These are phyloP conservation scores for Cladorrhinum sp. DNA, from an alignment of 2,329 filamentous ascomycete species.

Conservation along the genomic window DNA sequence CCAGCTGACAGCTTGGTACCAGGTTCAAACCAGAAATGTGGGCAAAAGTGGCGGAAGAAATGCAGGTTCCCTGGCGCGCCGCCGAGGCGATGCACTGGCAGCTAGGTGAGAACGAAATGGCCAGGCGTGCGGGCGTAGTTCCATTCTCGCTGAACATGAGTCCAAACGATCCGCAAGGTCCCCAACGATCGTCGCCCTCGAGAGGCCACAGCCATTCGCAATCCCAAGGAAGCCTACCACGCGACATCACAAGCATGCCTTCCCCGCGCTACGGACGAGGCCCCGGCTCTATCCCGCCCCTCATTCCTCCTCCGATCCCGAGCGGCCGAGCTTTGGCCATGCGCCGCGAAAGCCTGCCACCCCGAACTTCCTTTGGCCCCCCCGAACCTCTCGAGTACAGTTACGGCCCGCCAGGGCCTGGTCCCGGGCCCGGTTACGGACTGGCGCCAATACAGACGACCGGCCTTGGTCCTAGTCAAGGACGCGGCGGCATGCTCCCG, in stretches of 20 bases:
- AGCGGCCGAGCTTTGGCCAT: constrained; percentile 37
- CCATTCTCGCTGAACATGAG: constrained; percentile 67
- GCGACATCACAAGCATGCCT: constrained; percentile 40
- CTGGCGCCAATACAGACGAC: constrained; percentile 52
- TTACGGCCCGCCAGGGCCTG: constrained; percentile 23
- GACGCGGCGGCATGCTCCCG: constrained; percentile 45
- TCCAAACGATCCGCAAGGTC: constrained; percentile 37
- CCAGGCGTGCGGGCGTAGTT: constrained; percentile 80
- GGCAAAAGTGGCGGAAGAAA: constrained; percentile 91
- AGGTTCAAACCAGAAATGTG: constrained; percentile 99
- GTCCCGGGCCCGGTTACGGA: constrained; percentile 35
- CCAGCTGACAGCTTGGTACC: constrained; percentile 27
- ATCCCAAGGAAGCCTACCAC: constrained; percentile 45
- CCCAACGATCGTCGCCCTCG: constrained; percentile 38
- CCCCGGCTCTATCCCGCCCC: constrained; percentile 15
- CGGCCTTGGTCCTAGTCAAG: constrained; percentile 4
- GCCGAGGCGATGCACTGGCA: constrained; percentile 99
- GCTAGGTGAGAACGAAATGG: constrained; percentile 91
- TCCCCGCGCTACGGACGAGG: constrained; percentile 45
- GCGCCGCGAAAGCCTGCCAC: constrained; percentile 42
- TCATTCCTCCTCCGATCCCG: constrained; percentile 30
- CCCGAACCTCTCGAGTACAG: constrained; percentile 38
- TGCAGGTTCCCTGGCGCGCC: constrained; percentile 91
- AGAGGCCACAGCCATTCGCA: constrained; percentile 44
- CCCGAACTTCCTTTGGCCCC: constrained; percentile 29